phyloP scores from a whole-genome alignment of 2,329 filamentous ascomycete species.

The Venturiaceae sp. region DNA sequence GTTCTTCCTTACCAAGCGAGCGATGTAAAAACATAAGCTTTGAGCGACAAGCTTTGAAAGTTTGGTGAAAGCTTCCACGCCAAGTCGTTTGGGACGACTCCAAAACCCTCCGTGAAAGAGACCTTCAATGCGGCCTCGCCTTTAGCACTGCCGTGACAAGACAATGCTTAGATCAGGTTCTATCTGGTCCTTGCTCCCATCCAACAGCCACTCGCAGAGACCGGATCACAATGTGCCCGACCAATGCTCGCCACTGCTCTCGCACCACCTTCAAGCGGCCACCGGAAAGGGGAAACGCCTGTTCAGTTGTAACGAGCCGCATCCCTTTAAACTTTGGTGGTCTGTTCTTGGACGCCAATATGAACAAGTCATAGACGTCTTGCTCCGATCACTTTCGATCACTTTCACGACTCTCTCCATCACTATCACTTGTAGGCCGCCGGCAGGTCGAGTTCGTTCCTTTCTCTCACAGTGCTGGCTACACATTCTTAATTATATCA shows the following conservation, averaged over 20 bases:
- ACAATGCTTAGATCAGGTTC: background rate
- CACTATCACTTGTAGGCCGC: background rate
- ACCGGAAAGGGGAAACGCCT: background rate
- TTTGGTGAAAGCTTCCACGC: background rate
- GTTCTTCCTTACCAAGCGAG: background rate
- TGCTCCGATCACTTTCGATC: background rate
- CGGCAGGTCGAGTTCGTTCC: slow-evolving; percentile 1
- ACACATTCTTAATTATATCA: background rate
- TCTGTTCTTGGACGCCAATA: background rate
- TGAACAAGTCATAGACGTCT: background rate
- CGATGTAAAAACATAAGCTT: background rate
- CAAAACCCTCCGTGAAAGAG: background rate
- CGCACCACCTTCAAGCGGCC: background rate
- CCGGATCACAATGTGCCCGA: background rate
- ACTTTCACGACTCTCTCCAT: background rate
- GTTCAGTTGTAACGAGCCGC: background rate
- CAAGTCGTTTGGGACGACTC: background rate
- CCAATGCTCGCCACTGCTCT: background rate
- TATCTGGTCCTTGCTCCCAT: background rate
- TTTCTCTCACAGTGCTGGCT: slow-evolving; percentile 1
- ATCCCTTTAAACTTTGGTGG: background rate
- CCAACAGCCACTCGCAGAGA: background rate
- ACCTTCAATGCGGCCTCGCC: background rate
- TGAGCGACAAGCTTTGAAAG: background rate
- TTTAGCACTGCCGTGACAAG: background rate